Percentiles rank a stretch among this genome's conserved stretches.
Conservation (phyloP, 495 filamentous ascomycete species). For the Tetracladium setigerum region DNA sequence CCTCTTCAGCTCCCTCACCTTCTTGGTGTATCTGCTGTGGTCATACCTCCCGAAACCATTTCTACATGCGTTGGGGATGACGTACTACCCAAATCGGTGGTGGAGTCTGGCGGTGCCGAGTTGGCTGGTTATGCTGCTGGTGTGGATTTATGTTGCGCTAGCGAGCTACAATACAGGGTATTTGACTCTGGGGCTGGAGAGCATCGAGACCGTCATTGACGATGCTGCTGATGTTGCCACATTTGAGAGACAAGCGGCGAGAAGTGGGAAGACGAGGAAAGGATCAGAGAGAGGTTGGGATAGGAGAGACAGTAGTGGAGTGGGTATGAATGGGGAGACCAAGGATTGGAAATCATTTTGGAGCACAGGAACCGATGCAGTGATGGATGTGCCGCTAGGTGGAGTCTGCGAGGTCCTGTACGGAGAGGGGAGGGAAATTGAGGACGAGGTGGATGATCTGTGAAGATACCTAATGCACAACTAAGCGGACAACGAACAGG, state of each 20-base stretch:
- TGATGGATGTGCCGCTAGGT: constrained; percentile 93
- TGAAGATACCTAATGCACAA: too few species aligned
- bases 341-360: constrained; percentile 72
- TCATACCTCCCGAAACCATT: constrained; percentile 87
- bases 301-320: constrained; percentile 22
- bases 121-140: constrained; percentile 79
- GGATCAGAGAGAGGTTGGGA: constrained; percentile 21
- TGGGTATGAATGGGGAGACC: constrained; percentile 13
- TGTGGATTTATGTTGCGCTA: constrained; percentile 92
- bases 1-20: constrained; percentile 69
- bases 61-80: constrained; percentile 85
- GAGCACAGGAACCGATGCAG: constrained; percentile 91
- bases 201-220: constrained; percentile 87
- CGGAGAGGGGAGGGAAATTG: constrained; percentile 41
- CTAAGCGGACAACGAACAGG: too few species aligned
- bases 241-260: constrained; percentile 54
- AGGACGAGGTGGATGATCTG: constrained; percentile 21
- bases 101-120: constrained; percentile 89
- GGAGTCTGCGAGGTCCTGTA: constrained; percentile 94
- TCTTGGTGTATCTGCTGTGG: constrained; percentile 90
- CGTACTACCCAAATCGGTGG: constrained; percentile 97
- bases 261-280: constrained; percentile 22
- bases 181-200: constrained; percentile 71
- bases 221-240: constrained; percentile 80
- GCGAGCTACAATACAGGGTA: constrained; percentile 86